phyloP scores from a whole-genome alignment of 768 basidiomycete genomes.

The Chalciporus piperatus region DNA sequence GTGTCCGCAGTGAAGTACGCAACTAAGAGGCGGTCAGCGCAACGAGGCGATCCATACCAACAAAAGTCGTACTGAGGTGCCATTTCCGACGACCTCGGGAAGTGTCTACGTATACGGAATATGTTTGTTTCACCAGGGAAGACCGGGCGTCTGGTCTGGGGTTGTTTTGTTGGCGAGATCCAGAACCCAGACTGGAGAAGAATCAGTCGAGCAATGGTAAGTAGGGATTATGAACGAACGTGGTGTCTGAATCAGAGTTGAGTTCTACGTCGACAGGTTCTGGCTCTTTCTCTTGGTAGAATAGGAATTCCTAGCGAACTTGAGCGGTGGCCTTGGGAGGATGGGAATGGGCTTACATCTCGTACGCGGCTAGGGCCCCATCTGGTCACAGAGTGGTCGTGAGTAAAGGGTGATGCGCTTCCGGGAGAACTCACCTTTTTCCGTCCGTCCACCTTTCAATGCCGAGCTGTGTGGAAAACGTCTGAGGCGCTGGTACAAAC shows the following conservation, averaged over 20 bases:
- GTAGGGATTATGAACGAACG: slow-evolving; percentile 34
- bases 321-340: slow-evolving; percentile 2
- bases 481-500: not conserved
- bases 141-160: slow-evolving; percentile 34
- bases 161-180: slow-evolving; percentile 26
- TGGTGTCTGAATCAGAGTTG: slow-evolving; percentile 49
- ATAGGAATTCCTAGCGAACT: slow-evolving; percentile 62
- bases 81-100: slow-evolving; percentile 68
- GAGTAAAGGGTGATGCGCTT: not conserved
- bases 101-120: slow-evolving; percentile 73
- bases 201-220: slow-evolving; percentile 1
- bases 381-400: slow-evolving; percentile 24
- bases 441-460: slow-evolving; percentile 85
- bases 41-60: slow-evolving; percentile 1
- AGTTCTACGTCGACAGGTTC: slow-evolving; percentile 48
- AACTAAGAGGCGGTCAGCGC: slow-evolving; percentile 39
- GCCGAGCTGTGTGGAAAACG: slow-evolving; percentile 47
- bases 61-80: slow-evolving; percentile 64
- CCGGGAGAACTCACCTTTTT: slow-evolving; percentile 34
- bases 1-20: slow-evolving; percentile 75
- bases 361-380: slow-evolving; percentile 80
- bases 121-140: slow-evolving; percentile 76
- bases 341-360: slow-evolving; percentile 49
- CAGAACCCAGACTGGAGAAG: slow-evolving; percentile 29
- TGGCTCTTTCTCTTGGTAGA: slow-evolving; percentile 65